Evolutionary conservation across 2,329 filamentous ascomycete genomes (phyloP).

Genomic region (Colletotrichum phormii): DNA sequence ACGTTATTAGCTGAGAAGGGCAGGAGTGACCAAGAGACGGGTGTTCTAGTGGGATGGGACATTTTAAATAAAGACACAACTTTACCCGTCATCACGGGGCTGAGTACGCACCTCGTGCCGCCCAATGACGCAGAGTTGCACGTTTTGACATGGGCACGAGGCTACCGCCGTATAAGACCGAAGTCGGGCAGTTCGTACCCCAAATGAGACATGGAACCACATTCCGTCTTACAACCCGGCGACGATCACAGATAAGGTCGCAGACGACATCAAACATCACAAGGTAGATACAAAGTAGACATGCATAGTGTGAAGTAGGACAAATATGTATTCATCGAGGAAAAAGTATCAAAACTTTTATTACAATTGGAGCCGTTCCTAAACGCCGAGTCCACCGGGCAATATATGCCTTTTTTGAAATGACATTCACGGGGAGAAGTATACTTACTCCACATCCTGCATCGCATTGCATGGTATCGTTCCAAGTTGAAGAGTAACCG

Average conservation of each 20-base stretch:
- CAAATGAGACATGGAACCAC: background rate
- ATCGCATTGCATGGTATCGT: slow-evolving; percentile 35
- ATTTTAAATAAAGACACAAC: background rate
- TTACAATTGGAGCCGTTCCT: slow-evolving; percentile 26
- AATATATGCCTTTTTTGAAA: slow-evolving; percentile 20
- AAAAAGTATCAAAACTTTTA: slow-evolving; percentile 32
- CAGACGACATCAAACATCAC: background rate
- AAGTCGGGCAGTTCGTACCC: background rate
- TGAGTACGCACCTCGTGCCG: slow-evolving; percentile 24
- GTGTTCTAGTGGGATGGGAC: slow-evolving; percentile 6
- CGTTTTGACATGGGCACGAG: slow-evolving; percentile 46
- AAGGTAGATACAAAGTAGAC: background rate
- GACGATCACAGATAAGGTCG: background rate
- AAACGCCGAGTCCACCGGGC: slow-evolving; percentile 32
- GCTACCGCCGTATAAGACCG: slow-evolving; percentile 47
- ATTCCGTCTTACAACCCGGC: background rate
- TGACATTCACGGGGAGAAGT: slow-evolving; percentile 31
- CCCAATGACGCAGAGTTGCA: slow-evolving; percentile 22
- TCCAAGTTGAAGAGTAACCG: slow-evolving; percentile 31
- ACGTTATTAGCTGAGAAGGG: slow-evolving; percentile 11
- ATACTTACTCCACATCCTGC: slow-evolving; percentile 39
- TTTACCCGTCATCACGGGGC: slow-evolving; percentile 30
- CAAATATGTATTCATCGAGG: background rate
- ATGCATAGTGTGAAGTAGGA: background rate
- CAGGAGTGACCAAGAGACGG: slow-evolving; percentile 6